A percentile compares a stretch with the other conserved stretches of the same genome.
Conservation (phyloP, 306 rosid species). For the Trifolium subterraneum region DNA sequence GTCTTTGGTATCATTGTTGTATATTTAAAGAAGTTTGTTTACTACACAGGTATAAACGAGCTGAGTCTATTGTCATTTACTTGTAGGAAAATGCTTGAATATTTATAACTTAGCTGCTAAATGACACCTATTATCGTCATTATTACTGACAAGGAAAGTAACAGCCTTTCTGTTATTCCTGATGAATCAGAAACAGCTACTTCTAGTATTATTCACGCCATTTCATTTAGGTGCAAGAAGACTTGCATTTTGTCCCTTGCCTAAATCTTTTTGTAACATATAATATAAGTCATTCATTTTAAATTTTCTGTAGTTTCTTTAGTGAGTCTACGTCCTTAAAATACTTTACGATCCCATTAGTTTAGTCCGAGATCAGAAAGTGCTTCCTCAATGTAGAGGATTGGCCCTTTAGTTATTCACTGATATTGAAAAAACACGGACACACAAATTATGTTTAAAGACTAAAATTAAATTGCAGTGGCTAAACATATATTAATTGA, state of each 20-base stretch:
- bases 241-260: constrained; percentile 4
- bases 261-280: neutral
- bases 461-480: neutral
- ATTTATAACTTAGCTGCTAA: neutral
- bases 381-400: too few species aligned
- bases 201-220: neutral
- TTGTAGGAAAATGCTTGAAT: too few species aligned
- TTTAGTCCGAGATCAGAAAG: neutral
- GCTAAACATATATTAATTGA: neutral
- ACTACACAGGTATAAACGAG: too few species aligned
- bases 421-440: neutral
- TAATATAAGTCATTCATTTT: constrained; percentile 7
- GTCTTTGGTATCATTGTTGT: constrained; percentile 23
- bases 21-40: neutral
- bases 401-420: too few species aligned
- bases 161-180: constrained; percentile 1
- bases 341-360: neutral
- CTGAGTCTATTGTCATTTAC: neutral
- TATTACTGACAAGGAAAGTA: neutral
- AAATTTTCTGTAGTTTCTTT: neutral
- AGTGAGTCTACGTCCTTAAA: neutral
- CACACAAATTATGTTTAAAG: neutral
- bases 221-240: neutral
- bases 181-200: neutral
- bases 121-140: too few species aligned